Conservation (phyloP, 2,329 filamentous ascomycete species). For the Fusarium dimerum region DNA sequence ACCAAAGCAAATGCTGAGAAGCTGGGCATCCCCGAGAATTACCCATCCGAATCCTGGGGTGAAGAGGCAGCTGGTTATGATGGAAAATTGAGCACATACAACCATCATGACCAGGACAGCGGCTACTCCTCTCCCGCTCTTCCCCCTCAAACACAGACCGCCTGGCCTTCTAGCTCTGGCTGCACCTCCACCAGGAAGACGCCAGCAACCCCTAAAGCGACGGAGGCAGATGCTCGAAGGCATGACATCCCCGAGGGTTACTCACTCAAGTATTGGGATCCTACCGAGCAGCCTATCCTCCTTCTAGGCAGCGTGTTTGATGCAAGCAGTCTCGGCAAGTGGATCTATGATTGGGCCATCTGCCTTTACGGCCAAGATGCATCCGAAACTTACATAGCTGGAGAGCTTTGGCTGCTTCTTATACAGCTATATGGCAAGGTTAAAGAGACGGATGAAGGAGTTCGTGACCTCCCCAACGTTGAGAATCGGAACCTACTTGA, state of each 20-base stretch:
- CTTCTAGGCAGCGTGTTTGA: constrained; percentile 95
- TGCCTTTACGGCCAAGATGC: constrained; percentile 81
- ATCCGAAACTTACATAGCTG: constrained; percentile 86
- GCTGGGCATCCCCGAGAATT: too few relatives aligned
- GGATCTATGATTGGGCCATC: constrained; percentile 99
- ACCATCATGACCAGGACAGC: constrained; percentile 38
- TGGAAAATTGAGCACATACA: too few relatives aligned
- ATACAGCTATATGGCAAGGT: constrained; percentile 94
- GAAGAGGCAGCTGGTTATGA: too few relatives aligned
- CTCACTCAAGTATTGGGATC: constrained; percentile 98
- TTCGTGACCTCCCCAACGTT: constrained; percentile 68
- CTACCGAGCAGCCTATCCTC: constrained; percentile 88
- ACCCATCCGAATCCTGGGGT: too few relatives aligned
- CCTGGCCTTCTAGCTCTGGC: constrained; percentile 42
- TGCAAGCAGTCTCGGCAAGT: constrained; percentile 95
- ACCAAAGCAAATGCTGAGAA: too few relatives aligned
- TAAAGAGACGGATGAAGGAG: constrained; percentile 81
- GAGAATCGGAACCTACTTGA: constrained; percentile 81
- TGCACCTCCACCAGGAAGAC: constrained; percentile 26
- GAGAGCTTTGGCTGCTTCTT: constrained; percentile 91
- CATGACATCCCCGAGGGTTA: constrained; percentile 86
- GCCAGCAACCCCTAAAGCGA: constrained; percentile 49
- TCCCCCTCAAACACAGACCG: constrained; percentile 55
- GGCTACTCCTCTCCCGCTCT: constrained; percentile 52
- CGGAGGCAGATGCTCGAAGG: constrained; percentile 59